Conservation (phyloP, 2,329 filamentous ascomycete species). For the Diaporthe citri region DNA sequence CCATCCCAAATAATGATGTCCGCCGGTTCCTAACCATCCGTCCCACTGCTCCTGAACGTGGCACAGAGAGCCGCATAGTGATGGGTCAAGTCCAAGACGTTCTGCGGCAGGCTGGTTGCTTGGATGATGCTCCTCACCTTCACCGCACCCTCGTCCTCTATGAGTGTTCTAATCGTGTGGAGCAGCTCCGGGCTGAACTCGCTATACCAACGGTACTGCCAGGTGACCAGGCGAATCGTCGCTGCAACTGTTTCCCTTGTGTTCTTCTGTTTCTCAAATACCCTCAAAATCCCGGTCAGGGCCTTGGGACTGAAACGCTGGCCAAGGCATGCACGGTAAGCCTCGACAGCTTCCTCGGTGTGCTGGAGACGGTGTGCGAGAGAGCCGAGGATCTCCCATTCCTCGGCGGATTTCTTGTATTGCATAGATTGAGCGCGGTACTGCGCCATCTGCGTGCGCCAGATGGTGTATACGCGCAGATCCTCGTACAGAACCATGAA, state of each 20-base stretch:
- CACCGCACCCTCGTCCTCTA: constrained; percentile 97
- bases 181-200: constrained; percentile 96
- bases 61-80: constrained; percentile 96
- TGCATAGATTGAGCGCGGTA: constrained; percentile 93
- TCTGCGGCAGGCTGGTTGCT: constrained; percentile 92
- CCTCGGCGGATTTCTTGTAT: constrained; percentile 96
- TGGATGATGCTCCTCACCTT: constrained; percentile 98
- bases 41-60: constrained; percentile 94
- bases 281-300: constrained; percentile 83
- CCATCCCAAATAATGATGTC: background rate
- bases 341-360: constrained; percentile 90
- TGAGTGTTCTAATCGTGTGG: constrained; percentile 88
- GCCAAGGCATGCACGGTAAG: constrained; percentile 87
- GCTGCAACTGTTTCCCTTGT: constrained; percentile 85
- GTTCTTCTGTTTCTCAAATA: constrained; percentile 83
- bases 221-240: constrained; percentile 92
- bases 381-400: constrained; percentile 97
- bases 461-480: constrained; percentile 97
- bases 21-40: constrained; percentile 74
- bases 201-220: constrained; percentile 99
- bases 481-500: constrained; percentile 99
- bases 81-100: constrained; percentile 93
- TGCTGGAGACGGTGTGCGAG: constrained; percentile 95
- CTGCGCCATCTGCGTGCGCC: constrained; percentile 97
- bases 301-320: constrained; percentile 95